Conservation (phyloP, 768 basidiomycete genomes). For the Amanita polypyramis region DNA sequence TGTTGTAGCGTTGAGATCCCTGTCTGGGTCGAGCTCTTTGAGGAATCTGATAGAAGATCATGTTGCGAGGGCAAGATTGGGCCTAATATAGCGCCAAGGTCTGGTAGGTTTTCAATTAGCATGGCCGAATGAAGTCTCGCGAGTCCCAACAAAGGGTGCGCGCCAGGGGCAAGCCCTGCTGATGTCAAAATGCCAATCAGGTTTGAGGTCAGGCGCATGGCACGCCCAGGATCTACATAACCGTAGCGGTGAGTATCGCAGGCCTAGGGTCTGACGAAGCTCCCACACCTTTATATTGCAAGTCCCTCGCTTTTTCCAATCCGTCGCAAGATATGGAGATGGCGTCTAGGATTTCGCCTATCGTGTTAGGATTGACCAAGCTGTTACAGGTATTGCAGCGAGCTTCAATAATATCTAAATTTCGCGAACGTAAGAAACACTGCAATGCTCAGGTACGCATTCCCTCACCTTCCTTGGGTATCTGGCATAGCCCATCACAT, state of each 20-base stretch:
- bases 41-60: background rate
- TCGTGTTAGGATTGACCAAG: conserved; percentile 25
- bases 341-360: conserved; percentile 50
- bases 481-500: conserved; percentile 54
- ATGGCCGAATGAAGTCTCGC: conserved; percentile 63
- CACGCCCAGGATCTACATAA: conserved; percentile 42
- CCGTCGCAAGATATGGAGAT: conserved; percentile 64
- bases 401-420: conserved; percentile 33
- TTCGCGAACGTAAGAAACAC: background rate
- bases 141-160: conserved; percentile 72
- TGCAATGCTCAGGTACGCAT: background rate
- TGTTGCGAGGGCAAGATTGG: background rate
- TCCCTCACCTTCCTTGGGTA: conserved; percentile 48
- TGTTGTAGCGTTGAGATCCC: background rate
- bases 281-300: conserved; percentile 47
- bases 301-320: conserved; percentile 54
- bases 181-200: conserved; percentile 55
- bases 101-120: conserved; percentile 41
- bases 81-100: background rate
- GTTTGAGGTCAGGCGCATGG: conserved; percentile 50
- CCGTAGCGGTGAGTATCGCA: background rate
- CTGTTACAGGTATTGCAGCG: conserved; percentile 49
- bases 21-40: background rate
- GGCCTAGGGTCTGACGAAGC: background rate
- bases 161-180: conserved; percentile 47